phyloP scores from a whole-genome alignment of 2,329 filamentous ascomycete species.

The Colletotrichum tropicale region DNA sequence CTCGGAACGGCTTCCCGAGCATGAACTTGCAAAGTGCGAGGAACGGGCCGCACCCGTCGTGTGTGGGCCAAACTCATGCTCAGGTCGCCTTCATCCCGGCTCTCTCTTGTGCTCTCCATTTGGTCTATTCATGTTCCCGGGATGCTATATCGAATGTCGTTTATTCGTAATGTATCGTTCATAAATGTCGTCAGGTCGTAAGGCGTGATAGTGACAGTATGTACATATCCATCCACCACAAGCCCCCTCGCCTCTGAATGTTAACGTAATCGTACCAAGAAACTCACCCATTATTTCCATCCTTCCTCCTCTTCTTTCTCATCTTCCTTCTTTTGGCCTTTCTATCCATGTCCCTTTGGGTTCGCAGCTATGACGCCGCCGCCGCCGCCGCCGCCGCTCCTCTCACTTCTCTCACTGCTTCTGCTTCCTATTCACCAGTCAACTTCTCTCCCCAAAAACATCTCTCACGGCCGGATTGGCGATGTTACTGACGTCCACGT shows the following conservation, averaged over 20 bases:
- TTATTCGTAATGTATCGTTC: neutral
- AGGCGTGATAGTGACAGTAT: constrained; percentile 18
- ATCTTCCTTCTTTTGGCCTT: neutral
- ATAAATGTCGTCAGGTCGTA: constrained; percentile 19
- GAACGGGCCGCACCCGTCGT: neutral
- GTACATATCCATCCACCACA: constrained; percentile 9
- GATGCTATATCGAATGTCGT: neutral
- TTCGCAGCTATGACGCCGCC: neutral
- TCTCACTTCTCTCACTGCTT: neutral
- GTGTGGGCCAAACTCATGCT: neutral
- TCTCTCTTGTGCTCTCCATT: neutral
- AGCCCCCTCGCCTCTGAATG: constrained; percentile 1
- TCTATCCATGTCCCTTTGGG: neutral
- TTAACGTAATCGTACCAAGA: neutral
- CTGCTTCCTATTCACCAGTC: neutral
- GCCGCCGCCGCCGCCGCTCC: neutral
- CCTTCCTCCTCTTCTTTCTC: neutral
- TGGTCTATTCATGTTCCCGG: neutral
- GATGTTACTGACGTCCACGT: constrained; percentile 53
- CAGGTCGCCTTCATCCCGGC: neutral
- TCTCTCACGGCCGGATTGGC: constrained; percentile 24
- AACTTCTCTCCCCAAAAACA: neutral
- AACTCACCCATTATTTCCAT: neutral
- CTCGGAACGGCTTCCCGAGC: neutral
- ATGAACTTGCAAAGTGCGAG: neutral